Evolutionary conservation across 306 rosid genomes (phyloP), one percentile per base, ranked within the genome.

Genomic region (Cucurbita argyrosperma): DNA sequence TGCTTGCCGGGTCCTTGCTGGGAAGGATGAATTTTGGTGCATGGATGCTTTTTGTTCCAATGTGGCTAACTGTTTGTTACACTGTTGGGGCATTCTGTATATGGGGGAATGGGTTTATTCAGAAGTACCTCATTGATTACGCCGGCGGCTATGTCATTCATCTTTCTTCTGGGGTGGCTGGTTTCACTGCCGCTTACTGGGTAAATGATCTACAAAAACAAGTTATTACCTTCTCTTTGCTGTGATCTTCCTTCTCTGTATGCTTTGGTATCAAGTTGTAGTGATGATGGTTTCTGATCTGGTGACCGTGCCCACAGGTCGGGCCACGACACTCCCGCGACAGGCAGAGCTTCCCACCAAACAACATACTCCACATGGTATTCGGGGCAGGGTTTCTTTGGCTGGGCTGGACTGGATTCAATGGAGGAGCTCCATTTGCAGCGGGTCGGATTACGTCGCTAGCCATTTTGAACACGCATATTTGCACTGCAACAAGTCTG

Each of bases 321-420:
- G 94, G 94, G 67, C 92, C 96, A 52, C 89, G 94, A 78, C 85
- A 38, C 76, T 63, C 89, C 38, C 55, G 77, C 3, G 96, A 88
- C 85, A 85, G 92, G 69, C 80, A 87, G 70, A 79, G 81, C 74
- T 88, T 90, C 45, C 89, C 90, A 18, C 96, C 92, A 38, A 90
- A 90, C 81, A 88, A 90, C 84, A 88, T 90, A 73, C 83, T 84
- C 65, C 91, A 85, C 82, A 76, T 88, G 87, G 81, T 90, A 55
- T 90, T 84, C 55, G 94, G 96, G 12, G 92, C 92, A 46, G 94
- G 96, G 72, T 88, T 90, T 68, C 61, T 90, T 49, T 90, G 95
- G 96, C 59, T 90, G 66, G 92, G 92, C 6, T 90, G 96, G 96
- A 80, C 89, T 18, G 92, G 92, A 30, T 90, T 90, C 87, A 90